Evolutionary conservation across 2,329 filamentous ascomycete genomes (phyloP).

Genomic region (Dothideomycetidae sp.): DNA sequence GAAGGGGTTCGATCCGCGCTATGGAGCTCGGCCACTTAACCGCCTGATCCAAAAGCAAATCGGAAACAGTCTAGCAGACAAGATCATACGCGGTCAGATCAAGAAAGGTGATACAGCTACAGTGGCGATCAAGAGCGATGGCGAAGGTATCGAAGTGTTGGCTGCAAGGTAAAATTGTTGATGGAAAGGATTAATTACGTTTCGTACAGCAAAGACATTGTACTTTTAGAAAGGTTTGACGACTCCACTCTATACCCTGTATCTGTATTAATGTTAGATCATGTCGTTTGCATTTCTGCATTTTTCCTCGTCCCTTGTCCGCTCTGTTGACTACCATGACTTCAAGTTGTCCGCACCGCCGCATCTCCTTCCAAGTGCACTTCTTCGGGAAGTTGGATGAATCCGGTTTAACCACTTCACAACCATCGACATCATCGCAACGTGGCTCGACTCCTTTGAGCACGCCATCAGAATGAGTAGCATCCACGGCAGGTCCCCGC

Average conservation of each 20-base stretch:
- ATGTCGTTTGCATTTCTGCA: too few species aligned
- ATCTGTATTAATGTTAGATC: neutral
- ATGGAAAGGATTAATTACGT: neutral
- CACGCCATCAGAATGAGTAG: too few species aligned
- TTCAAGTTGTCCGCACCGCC: too few species aligned
- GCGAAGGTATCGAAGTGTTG: constrained; percentile 21
- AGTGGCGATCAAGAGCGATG: constrained; percentile 52
- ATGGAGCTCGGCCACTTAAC: constrained; percentile 82
- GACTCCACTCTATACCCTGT: constrained; percentile 6
- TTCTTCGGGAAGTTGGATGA: too few species aligned
- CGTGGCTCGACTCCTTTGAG: too few species aligned
- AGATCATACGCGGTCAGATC: constrained; percentile 76
- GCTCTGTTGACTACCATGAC: too few species aligned
- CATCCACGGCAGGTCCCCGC: too few species aligned
- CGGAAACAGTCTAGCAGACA: constrained; percentile 74
- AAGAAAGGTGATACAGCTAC: constrained; percentile 59
- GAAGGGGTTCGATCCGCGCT: constrained; percentile 79
- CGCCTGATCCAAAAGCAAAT: constrained; percentile 82
- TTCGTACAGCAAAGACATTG: neutral
- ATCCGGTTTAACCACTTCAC: too few species aligned
- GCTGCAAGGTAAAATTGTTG: constrained; percentile 5
- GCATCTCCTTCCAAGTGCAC: too few species aligned
- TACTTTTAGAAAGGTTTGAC: neutral
- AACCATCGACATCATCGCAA: too few species aligned
- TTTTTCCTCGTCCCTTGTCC: too few species aligned